Percentiles rank a stretch among this genome's conserved stretches.
Evolutionary conservation across 108 stramenopile genomes (phyloP).

Genomic region (Stephanodiscus triporus): DNA sequence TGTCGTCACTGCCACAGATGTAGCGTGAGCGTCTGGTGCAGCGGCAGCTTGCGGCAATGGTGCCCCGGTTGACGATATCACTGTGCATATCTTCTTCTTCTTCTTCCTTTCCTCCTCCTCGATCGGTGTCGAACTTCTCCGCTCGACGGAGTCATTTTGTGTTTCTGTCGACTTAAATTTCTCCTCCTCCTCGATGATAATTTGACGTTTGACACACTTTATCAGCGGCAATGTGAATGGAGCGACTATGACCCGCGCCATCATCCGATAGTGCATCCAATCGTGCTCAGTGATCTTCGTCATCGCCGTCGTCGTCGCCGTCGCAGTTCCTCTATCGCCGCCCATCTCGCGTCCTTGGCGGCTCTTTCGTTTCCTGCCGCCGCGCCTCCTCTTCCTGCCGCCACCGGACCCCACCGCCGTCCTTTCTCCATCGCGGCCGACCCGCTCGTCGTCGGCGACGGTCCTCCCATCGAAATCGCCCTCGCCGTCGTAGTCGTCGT

Average conservation of each 20-base stretch:
- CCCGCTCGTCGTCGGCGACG: not conserved
- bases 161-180: not conserved
- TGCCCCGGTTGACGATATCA: not conserved
- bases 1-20: no score
- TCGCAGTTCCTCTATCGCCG: not conserved
- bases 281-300: not conserved
- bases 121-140: no score
- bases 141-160: not conserved
- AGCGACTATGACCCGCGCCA: conserved; percentile 51
- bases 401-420: not conserved
- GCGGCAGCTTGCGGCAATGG: not conserved
- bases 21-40: no score
- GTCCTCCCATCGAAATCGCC: no score
- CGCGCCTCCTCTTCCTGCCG: not conserved
- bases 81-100: not conserved
- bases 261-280: conserved; percentile 27
- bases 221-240: conserved; percentile 35
- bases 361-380: no score
- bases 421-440: no score
- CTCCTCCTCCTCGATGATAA: conserved; percentile 2
- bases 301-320: not conserved
- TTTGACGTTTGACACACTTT: conserved; percentile 7
- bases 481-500: not conserved
- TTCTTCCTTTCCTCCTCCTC: not conserved
- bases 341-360: not conserved